Base-by-base conservation (phyloP, 2,329 filamentous ascomycete species). In the Aureobasidium sp. region DNA sequence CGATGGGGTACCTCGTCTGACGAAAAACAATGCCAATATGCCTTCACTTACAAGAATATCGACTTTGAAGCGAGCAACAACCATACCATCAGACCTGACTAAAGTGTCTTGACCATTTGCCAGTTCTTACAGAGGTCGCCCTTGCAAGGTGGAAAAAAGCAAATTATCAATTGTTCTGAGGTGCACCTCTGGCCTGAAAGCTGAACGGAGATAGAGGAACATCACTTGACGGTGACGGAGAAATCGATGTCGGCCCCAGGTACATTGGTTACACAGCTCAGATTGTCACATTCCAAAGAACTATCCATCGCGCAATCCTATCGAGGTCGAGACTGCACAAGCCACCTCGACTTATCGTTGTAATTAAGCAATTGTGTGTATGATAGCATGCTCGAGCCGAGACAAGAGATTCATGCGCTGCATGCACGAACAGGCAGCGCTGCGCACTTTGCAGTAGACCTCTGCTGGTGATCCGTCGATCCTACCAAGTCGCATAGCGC, bases 11-110 rank as follows among this genome's bases (percentile, higher is more conserved):
- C 45, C 30, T 25, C 22, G 11, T n/a, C 40, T n/a, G 12, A n/a
- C 3, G 37, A 29, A 2, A 40, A 44, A 2, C 41, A 25, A n/a
- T 62, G 53, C 55, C 40, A 47, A 11, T 66, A 60, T 58, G 53
- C 61, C 7, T 55, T 64, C 30, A 38, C 57, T 21, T 65, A 63
- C 47, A 63, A 61, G 47, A 57, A 60, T 27, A 42, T 65, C 40
- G 58, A 62, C n/a, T 49, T 59, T n/a, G 40, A 22, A 3, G 8
- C 4, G 1, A 48, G 32, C 22, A 21, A 27, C 2, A 37, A 37
- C 2, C 44, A 48, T 19, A 48, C 21, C 24, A 19, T 21, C 29
- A 34, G 22, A n/a, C 6, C 11, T 35, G 6, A 29, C 27, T n/a
- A n/a, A n/a, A n/a, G n/a, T n/a, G n/a, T n/a, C n/a, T n/a, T n/a